Conservation (phyloP, 768 basidiomycete species). For the Rossbeevera mucosa region DNA sequence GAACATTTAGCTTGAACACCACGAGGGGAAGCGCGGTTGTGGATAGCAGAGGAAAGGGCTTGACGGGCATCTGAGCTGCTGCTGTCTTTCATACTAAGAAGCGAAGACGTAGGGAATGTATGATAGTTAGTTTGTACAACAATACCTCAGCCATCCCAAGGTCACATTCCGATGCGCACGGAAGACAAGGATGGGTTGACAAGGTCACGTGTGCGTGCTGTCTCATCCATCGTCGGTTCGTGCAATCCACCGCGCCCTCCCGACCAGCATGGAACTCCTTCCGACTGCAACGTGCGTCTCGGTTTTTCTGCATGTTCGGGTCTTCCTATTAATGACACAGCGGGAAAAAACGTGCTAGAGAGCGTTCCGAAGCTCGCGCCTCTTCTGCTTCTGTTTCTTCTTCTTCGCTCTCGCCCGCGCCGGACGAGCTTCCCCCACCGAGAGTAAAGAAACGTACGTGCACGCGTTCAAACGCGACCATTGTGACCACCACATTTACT, state of each 20-base stretch:
- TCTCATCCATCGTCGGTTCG: constrained; percentile 12
- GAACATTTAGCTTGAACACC: constrained; percentile 11
- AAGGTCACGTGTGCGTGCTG: background rate
- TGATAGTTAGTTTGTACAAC: background rate
- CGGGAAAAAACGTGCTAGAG: constrained; percentile 48
- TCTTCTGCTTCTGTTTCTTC: constrained; percentile 16
- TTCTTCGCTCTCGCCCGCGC: constrained; percentile 34
- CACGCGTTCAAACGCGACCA: background rate
- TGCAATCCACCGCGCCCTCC: constrained; percentile 8
- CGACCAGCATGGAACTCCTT: constrained; percentile 7
- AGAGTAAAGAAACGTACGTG: constrained; percentile 49
- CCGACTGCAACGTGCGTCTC: constrained; percentile 27
- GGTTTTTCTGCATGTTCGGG: background rate
- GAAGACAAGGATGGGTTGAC: too few species aligned
- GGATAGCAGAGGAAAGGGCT: constrained; percentile 39
- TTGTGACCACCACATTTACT: background rate
- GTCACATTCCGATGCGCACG: too few species aligned
- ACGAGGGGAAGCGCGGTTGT: constrained; percentile 33
- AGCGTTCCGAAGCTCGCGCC: constrained; percentile 9
- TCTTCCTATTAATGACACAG: constrained; percentile 20
- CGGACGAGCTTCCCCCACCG: constrained; percentile 27
- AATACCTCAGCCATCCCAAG: too few species aligned
- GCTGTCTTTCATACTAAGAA: background rate
- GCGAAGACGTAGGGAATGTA: background rate
- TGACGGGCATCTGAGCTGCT: constrained; percentile 31